Evolutionary conservation across 2,329 filamentous ascomycete genomes (phyloP).

Genomic region (Magnaporthiopsis rhizophila): DNA sequence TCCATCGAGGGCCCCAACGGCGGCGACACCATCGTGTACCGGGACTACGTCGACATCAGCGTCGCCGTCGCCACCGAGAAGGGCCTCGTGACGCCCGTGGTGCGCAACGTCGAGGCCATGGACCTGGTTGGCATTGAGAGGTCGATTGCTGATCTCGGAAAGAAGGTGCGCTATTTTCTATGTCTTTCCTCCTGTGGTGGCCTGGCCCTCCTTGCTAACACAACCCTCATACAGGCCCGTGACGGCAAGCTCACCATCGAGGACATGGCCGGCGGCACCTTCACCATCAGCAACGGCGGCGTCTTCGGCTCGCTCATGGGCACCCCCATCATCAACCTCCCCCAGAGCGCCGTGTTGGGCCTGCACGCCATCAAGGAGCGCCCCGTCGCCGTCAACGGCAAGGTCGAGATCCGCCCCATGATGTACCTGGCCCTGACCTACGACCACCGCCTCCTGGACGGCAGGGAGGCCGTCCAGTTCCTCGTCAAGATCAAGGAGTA

Average conservation of each 20-base stretch:
- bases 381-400: slow-evolving; percentile 81
- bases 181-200: no score
- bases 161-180: slow-evolving; percentile 57
- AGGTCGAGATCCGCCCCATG: slow-evolving; percentile 96
- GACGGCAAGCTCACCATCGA: slow-evolving; percentile 97
- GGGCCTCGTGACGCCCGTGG: slow-evolving; percentile 91
- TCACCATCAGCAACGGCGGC: slow-evolving; percentile 95
- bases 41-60: slow-evolving; percentile 96
- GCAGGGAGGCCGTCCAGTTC: slow-evolving; percentile 92
- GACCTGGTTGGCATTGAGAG: slow-evolving; percentile 87
- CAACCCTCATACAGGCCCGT: slow-evolving; percentile 56
- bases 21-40: slow-evolving; percentile 95
- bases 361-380: slow-evolving; percentile 96
- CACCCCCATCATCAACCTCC: slow-evolving; percentile 96
- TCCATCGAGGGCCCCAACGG: slow-evolving; percentile 94
- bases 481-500: slow-evolving; percentile 96
- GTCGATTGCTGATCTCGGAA: slow-evolving; percentile 85
- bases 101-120: slow-evolving; percentile 84
- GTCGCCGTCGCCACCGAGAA: slow-evolving; percentile 97
- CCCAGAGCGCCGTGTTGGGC: slow-evolving; percentile 84
- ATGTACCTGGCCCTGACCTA: slow-evolving; percentile 99
- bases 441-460: slow-evolving; percentile 91
- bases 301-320: slow-evolving; percentile 97
- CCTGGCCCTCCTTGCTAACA: slow-evolving; percentile 8
- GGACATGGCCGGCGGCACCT: slow-evolving; percentile 97